Evolutionary conservation across 495 filamentous ascomycete species (phyloP).

Genomic region (Opeltia flavorubescens): DNA sequence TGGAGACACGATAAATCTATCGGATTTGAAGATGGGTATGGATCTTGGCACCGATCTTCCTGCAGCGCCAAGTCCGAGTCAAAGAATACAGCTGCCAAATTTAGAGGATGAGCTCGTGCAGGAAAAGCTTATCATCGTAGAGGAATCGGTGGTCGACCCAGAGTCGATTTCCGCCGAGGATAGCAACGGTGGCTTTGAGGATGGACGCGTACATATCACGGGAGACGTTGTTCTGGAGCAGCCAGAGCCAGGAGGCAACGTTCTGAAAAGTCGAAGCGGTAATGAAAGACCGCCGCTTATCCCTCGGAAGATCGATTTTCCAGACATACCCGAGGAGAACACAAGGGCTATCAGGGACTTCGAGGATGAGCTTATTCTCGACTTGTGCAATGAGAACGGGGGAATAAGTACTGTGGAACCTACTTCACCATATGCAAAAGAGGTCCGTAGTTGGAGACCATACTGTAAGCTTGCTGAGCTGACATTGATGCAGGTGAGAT

Average conservation of each 20-base stretch:
- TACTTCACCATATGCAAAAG: constrained; percentile 20
- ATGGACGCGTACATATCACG: constrained; percentile 19
- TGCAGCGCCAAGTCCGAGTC: constrained; percentile 26
- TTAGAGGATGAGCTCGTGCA: constrained; percentile 25
- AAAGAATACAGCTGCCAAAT: neutral
- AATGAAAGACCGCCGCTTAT: constrained; percentile 25
- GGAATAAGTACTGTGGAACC: constrained; percentile 16
- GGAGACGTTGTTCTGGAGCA: constrained; percentile 9
- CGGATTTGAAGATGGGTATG: constrained; percentile 69
- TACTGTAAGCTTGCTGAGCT: constrained; percentile 13
- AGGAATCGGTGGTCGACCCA: neutral
- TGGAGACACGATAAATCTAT: constrained; percentile 66
- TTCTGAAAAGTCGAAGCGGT: constrained; percentile 29
- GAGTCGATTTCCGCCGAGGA: neutral
- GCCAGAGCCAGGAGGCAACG: constrained; percentile 15
- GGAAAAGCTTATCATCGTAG: constrained; percentile 21
- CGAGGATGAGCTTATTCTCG: constrained; percentile 27
- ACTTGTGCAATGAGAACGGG: constrained; percentile 24
- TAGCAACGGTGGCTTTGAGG: neutral
- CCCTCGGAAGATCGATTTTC: constrained; percentile 33
- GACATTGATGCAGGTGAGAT: constrained; percentile 17
- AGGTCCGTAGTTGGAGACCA: constrained; percentile 21
- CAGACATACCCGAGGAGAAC: constrained; percentile 26
- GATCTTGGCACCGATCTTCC: constrained; percentile 44
- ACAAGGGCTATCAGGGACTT: constrained; percentile 13